These are phyloP conservation scores for Aspergillus sp. DNA, from an alignment of 2,329 filamentous ascomycete species.

Conservation along the genomic window DNA sequence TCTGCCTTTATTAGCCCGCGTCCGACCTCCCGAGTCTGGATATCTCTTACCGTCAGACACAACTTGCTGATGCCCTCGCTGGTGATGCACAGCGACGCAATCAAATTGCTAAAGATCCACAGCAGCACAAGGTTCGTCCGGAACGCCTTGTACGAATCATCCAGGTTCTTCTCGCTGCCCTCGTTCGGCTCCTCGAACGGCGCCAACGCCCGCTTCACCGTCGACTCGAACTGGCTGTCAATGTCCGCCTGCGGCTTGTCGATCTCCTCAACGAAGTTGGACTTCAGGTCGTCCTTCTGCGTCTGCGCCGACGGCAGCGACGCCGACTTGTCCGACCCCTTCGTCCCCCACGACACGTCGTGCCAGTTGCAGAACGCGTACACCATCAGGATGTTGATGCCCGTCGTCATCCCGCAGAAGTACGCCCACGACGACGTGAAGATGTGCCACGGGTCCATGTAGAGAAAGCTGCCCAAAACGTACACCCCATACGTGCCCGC, in stretches of 20 bases:
- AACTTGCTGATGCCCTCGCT: constrained; percentile 73
- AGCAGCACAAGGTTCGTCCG: constrained; percentile 80
- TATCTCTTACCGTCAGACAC: constrained; percentile 75
- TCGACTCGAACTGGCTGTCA: constrained; percentile 88
- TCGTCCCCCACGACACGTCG: constrained; percentile 98
- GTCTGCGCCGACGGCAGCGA: constrained; percentile 79
- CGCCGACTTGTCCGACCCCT: constrained; percentile 90
- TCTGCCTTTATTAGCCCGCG: constrained; percentile 34
- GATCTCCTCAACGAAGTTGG: constrained; percentile 79
- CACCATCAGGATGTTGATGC: constrained; percentile 97
- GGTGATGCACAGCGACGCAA: constrained; percentile 75
- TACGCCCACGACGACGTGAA: constrained; percentile 94
- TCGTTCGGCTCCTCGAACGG: constrained; percentile 69
- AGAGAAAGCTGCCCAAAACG: constrained; percentile 92
- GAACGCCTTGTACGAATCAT: constrained; percentile 98
- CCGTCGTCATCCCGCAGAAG: constrained; percentile 82
- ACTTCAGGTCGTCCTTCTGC: constrained; percentile 79
- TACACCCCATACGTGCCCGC: constrained; percentile 91
- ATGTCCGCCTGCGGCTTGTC: constrained; percentile 96
- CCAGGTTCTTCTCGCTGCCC: constrained; percentile 71
- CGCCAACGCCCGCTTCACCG: constrained; percentile 81
- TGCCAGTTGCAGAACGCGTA: constrained; percentile 99
- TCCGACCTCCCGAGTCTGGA: too few species aligned
- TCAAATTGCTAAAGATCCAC: constrained; percentile 88
- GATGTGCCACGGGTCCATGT: constrained; percentile 98